Evolutionary conservation across 228 moss, liverwort and hornwort species (phyloP), one percentile per base, ranked within the genome.

Genomic region (Sphagnum magellanicum): DNA sequence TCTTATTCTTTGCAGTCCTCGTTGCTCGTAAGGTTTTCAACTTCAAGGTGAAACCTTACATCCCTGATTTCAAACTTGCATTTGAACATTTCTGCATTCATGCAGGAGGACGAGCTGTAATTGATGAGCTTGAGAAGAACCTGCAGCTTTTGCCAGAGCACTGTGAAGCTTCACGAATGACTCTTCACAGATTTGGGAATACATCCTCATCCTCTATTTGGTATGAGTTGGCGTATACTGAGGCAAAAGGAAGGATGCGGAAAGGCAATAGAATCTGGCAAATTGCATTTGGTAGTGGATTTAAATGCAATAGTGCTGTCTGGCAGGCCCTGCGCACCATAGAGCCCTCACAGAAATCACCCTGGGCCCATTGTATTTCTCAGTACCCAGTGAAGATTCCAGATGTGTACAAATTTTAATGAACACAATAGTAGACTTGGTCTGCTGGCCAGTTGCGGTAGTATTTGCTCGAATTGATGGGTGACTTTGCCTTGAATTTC

Each of bases 241-340:
- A 69, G 49, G 68, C 68, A 5, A 69, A 69, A 49, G 68, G 68
- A 58, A 57, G 68, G 4, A 69, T 69, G 68, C 46, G 68, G 47
- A 59, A 47, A 69, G 68, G 68, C 7, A 59, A 59, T 59, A 58
- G 68, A 55, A 59, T 69, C 14, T 69, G 68, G 68, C 68, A 69
- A 50, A 69, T 69, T 69, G 68, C 68, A n/a, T 69, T 69, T 59
- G 68, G 68, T 47, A 69, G 68, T 69, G 68, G 68, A 59, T 69
- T 69, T 48, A 69, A 69, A 59, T 69, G 68, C 59, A 69, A 69
- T 55, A 69, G 68, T 9, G 68, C 68, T 59, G 68, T 69, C 48
- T 69, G 68, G 68, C 68, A 69, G 49, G 59, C 68, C 4, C 55
- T 69, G 32, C 68, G 59, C 59, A 69, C 53, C 57, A 69, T 69